These are phyloP conservation scores for Micractinium conductrix DNA, from an alignment of 139 green algal species.

Conservation along the genomic window DNA sequence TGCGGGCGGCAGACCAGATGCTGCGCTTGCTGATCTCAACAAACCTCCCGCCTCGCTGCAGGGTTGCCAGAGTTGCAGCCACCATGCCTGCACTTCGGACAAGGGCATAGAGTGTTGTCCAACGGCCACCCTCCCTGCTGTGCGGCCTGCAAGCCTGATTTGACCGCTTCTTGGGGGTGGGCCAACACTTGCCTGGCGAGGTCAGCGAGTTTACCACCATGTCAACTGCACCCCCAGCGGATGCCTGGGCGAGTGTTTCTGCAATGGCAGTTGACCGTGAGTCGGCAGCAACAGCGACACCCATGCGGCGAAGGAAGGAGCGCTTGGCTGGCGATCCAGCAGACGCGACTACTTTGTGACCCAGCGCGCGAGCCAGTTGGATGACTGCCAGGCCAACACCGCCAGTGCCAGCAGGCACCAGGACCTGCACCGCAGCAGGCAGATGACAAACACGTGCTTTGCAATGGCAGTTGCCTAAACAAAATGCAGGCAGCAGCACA, in stretches of 20 bases:
- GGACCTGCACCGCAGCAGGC: conserved; percentile 76
- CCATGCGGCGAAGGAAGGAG: conserved; percentile 56
- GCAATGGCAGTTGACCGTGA: conserved; percentile 67
- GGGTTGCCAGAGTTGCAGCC: conserved; percentile 60
- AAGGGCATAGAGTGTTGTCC: no score
- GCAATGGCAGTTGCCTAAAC: no score
- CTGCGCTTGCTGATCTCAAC: conserved; percentile 89
- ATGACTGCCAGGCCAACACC: conserved; percentile 77
- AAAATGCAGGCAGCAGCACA: no score
- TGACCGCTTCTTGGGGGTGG: no score
- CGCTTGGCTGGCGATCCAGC: conserved; percentile 66
- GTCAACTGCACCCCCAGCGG: neutral
- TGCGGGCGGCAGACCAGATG: conserved; percentile 72
- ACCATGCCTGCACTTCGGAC: conserved; percentile 55
- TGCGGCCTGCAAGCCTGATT: no score
- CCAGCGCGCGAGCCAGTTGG: conserved; percentile 27
- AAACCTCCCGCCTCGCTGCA: conserved; percentile 61
- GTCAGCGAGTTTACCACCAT: no score
- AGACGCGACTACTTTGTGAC: conserved; percentile 49
- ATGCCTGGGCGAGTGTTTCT: neutral
- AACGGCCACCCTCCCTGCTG: no score
- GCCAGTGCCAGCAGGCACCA: no score
- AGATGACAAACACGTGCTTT: no score
- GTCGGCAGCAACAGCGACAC: conserved; percentile 43
- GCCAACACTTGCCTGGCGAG: conserved; percentile 37